Evolutionary conservation across 768 basidiomycete genomes (phyloP).

Genomic region (Cyclocybe cylindracea): DNA sequence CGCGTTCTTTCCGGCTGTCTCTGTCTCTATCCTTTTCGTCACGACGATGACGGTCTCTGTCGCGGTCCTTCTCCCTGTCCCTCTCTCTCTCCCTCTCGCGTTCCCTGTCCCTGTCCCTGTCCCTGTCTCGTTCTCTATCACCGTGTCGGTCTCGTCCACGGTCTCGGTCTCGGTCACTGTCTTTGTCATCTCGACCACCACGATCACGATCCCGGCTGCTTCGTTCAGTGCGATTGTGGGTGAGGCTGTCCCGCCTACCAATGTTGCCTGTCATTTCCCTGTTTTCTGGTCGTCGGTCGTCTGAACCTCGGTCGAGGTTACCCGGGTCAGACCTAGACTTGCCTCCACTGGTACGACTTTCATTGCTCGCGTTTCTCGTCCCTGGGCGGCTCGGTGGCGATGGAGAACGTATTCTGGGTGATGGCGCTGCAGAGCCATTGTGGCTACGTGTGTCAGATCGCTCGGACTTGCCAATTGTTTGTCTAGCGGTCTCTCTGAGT

Average conservation of each 20-base stretch:
- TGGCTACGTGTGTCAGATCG: conserved; percentile 45
- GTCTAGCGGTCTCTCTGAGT: conserved; percentile 77
- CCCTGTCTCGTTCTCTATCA: conserved; percentile 52
- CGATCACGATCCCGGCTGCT: conserved; percentile 40
- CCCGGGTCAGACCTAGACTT: conserved; percentile 57
- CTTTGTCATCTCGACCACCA: conserved; percentile 38
- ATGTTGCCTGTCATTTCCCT: conserved; percentile 40
- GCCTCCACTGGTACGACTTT: conserved; percentile 73
- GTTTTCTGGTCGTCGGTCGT: conserved; percentile 54
- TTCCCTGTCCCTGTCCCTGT: conserved; percentile 60
- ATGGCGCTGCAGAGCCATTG: conserved; percentile 52
- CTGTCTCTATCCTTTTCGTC: conserved; percentile 69
- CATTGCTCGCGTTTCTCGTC: conserved; percentile 68
- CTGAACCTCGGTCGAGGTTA: conserved; percentile 42
- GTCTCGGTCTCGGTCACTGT: conserved; percentile 46
- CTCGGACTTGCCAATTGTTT: conserved; percentile 52
- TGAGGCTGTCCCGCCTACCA: conserved; percentile 51
- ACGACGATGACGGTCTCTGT: conserved; percentile 56
- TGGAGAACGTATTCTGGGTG: conserved; percentile 63
- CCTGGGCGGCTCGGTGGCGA: conserved; percentile 70
- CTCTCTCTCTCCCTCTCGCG: conserved; percentile 59
- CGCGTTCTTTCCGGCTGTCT: conserved; percentile 63
- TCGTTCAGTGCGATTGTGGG: conserved; percentile 53
- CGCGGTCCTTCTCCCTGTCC: conserved; percentile 38
- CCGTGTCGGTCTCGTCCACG: conserved; percentile 38